Evolutionary conservation across 148 eudicot species (phyloP).

Genomic region (Arbutus unedo): DNA sequence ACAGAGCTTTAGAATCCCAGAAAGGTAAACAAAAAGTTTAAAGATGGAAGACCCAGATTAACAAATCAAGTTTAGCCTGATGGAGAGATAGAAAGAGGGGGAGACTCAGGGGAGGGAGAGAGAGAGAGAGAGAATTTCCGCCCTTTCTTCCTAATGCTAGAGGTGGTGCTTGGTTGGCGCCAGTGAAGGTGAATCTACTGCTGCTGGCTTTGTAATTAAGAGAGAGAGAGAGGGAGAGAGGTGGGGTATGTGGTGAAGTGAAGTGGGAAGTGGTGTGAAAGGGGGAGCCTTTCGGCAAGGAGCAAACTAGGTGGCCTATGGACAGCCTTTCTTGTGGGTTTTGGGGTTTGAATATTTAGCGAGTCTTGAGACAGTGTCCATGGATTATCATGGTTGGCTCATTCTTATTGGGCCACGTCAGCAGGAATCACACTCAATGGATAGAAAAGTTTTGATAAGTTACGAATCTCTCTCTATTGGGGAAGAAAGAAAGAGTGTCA

Average conservation of each 20-base stretch:
- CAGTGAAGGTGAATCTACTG: not conserved
- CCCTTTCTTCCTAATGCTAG: not conserved
- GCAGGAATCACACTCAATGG: slow-evolving; percentile 29
- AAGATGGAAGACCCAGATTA: slow-evolving; percentile 22
- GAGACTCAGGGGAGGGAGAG: not conserved
- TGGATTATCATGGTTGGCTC: not conserved
- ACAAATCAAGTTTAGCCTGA: not conserved
- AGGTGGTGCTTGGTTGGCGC: not conserved
- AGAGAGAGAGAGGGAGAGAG: not conserved
- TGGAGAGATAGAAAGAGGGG: not conserved
- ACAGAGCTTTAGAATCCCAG: slow-evolving; percentile 9
- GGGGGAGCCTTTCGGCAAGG: not conserved
- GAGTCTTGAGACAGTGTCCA: not conserved
- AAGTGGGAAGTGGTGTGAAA: not conserved
- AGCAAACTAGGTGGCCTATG: not conserved
- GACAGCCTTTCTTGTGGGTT: not conserved
- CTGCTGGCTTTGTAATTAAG: not conserved
- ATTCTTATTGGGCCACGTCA: slow-evolving; percentile 56
- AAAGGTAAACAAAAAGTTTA: not conserved
- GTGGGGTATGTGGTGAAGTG: not conserved
- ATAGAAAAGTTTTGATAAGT: too few relatives aligned
- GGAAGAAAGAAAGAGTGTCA: not conserved
- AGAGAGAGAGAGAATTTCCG: not conserved
- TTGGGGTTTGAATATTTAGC: not conserved
- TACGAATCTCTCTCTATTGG: not conserved